Evolutionary conservation across 257 asterid genomes (phyloP).

Genomic region (Przewalskia tangutica): DNA sequence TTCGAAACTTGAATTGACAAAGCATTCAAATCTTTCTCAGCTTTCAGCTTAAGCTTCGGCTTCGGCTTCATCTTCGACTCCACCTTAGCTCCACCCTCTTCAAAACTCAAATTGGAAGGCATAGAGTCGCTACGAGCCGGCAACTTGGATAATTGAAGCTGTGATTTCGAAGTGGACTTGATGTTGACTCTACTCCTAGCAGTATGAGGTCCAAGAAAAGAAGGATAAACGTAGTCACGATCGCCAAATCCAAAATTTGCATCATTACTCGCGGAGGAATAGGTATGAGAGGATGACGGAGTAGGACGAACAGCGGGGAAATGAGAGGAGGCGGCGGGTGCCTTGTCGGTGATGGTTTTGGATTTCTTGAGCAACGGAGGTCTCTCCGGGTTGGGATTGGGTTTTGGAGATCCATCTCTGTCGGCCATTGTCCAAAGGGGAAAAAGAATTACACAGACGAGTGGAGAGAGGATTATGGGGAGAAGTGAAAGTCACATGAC

Average conservation of each 20-base stretch:
- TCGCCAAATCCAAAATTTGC: conserved; percentile 51
- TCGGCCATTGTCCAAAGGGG: conserved; percentile 20
- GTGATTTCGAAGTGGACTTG: conserved; percentile 40
- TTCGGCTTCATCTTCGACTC: conserved; percentile 28
- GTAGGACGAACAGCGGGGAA: conserved; percentile 54
- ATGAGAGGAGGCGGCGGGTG: conserved; percentile 33
- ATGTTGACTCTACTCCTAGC: conserved; percentile 52
- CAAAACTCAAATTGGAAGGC: conserved; percentile 30
- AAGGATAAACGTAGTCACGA: conserved; percentile 86
- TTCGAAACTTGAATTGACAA: conserved; percentile 43
- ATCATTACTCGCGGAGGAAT: conserved; percentile 20
- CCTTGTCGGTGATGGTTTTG: conserved; percentile 33
- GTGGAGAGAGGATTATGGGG: not conserved
- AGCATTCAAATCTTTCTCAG: conserved; percentile 50
- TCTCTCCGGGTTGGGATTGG: conserved; percentile 28
- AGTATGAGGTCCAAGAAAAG: conserved; percentile 83
- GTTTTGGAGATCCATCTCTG: conserved; percentile 26
- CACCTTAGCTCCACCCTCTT: conserved; percentile 9
- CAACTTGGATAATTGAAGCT: conserved; percentile 19
- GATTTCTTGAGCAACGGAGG: conserved; percentile 61
- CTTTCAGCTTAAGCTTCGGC: conserved; percentile 50
- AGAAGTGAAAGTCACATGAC: too few species aligned
- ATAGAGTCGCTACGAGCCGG: conserved; percentile 38
- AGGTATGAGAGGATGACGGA: conserved; percentile 17
- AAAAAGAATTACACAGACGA: not conserved